Evolutionary conservation across 202 grass and related monocot genomes (phyloP), one percentile per base, ranked within the genome.

Genomic region (Setaria viridis): DNA sequence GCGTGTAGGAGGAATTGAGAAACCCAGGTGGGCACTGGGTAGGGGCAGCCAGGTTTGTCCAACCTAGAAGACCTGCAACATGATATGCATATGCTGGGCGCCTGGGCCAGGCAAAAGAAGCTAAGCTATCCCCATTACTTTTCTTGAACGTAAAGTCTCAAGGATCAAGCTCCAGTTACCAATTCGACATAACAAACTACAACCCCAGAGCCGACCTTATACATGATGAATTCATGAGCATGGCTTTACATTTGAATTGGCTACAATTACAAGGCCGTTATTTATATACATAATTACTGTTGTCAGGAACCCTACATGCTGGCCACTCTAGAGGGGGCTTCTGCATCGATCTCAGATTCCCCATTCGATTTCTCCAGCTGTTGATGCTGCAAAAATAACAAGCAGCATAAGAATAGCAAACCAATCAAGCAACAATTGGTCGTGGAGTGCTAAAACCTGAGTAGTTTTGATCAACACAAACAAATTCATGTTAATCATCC

Each of bases 201-300:
- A 79, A 62, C 32, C 58, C 48, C 67, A 16, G 56, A 41, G 66
- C 71, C 49, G n/a, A 65, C 60, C 66, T 82, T 21, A 58, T 59
- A 82, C 56, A 86, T 82, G 73, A 71, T 67, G 67, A 83, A 90
- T 83, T 66, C 82, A 87, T 48, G 76, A 45, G 59, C 41, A 72
- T 51, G 33, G 51, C 59, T 87, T 90, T 84, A 87, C 85, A 84
- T 84, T 90, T 87, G 75, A 87, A 85, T 90, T 74, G 66, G 85
- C 60, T 82, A 60, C 32, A 74, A 62, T 77, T 65, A 84, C 77
- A 73, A 50, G 43, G 72, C 32, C 16, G 16, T 69, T 90, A 80
- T 90, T 74, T 93, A 84, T 90, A 60, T 87, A 90, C 87, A 92
- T 54, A 67, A 79, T 74, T 74, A 58, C 29, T 30, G 33, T 74